Conservation (phyloP, 2,329 filamentous ascomycete species). For the Claviceps fusiformis region DNA sequence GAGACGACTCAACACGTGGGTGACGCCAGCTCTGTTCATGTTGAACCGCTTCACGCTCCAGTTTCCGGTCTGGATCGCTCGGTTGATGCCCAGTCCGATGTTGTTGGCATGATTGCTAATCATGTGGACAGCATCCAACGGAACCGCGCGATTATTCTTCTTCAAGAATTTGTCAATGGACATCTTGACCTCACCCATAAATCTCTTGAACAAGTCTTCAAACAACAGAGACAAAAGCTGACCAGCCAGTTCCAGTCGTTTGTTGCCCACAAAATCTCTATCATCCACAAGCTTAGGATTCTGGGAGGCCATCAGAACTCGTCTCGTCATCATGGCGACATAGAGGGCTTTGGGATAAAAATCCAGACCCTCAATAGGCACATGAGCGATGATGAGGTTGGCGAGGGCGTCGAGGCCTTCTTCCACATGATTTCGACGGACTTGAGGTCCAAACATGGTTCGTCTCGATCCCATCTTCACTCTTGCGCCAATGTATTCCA, state of each 20-base stretch:
- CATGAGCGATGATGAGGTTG: slow-evolving; percentile 87
- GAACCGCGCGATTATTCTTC: slow-evolving; percentile 77
- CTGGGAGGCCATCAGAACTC: slow-evolving; percentile 85
- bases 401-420: slow-evolving; percentile 88
- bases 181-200: slow-evolving; percentile 76
- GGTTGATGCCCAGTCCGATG: slow-evolving; percentile 87
- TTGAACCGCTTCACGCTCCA: slow-evolving; percentile 97
- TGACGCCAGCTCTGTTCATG: slow-evolving; percentile 95
- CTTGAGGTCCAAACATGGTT: slow-evolving; percentile 37
- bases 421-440: slow-evolving; percentile 68
- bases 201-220: slow-evolving; percentile 96
- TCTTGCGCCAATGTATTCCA: slow-evolving; percentile 79
- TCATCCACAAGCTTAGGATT: slow-evolving; percentile 87
- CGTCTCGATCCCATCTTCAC: slow-evolving; percentile 74
- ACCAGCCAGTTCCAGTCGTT: slow-evolving; percentile 84
- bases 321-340: slow-evolving; percentile 92
- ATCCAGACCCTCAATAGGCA: slow-evolving; percentile 80
- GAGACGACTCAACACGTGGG: slow-evolving; percentile 85
- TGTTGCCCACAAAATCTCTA: slow-evolving; percentile 95
- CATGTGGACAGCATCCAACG: slow-evolving; percentile 76
- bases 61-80: slow-evolving; percentile 93
- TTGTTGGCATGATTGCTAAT: slow-evolving; percentile 73
- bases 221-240: slow-evolving; percentile 89
- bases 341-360: slow-evolving; percentile 97
- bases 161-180: slow-evolving; percentile 93